Percentiles rank a stretch among this genome's conserved stretches.
These are phyloP conservation scores for Pythium vanterpoolii DNA, from an alignment of 352 stramenopile genomes.

Conservation along the genomic window DNA sequence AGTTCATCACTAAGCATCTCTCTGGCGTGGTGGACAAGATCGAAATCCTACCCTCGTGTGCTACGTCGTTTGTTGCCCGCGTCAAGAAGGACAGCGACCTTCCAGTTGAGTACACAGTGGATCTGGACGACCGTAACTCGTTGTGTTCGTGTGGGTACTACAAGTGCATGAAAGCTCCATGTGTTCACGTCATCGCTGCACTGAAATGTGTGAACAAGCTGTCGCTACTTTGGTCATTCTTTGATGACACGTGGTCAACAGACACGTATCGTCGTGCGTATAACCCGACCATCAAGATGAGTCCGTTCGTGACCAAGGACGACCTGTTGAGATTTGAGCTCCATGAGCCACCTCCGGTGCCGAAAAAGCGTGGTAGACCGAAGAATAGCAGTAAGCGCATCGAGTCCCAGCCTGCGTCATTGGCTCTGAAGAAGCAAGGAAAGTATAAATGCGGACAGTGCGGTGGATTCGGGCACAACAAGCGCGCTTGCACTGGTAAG, in stretches of 20 bases:
- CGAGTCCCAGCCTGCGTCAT: slow-evolving; percentile 4
- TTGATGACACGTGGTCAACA: not conserved
- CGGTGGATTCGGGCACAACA: not conserved
- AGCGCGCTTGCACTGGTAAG: not conserved
- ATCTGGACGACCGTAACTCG: no score
- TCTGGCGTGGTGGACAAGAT: no score
- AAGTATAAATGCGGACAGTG: not conserved
- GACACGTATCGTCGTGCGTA: not conserved
- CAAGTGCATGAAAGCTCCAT: no score
- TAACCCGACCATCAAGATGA: not conserved
- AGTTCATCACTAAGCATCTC: no score
- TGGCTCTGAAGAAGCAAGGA: not conserved
- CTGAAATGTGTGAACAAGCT: no score
- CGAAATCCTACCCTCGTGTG: no score
- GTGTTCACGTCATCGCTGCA: no score
- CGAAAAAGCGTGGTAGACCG: slow-evolving; percentile 1
- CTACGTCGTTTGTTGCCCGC: no score
- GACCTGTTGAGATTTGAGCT: not conserved
- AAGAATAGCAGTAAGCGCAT: slow-evolving; percentile 7
- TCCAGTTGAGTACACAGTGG: no score
- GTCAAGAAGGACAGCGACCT: no score
- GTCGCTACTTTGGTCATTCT: no score
- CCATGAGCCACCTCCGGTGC: not conserved
- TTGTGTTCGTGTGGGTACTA: no score
- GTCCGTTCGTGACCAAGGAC: not conserved